Conservation (phyloP, 441 rosid species). For the Biscutella laevigata region DNA sequence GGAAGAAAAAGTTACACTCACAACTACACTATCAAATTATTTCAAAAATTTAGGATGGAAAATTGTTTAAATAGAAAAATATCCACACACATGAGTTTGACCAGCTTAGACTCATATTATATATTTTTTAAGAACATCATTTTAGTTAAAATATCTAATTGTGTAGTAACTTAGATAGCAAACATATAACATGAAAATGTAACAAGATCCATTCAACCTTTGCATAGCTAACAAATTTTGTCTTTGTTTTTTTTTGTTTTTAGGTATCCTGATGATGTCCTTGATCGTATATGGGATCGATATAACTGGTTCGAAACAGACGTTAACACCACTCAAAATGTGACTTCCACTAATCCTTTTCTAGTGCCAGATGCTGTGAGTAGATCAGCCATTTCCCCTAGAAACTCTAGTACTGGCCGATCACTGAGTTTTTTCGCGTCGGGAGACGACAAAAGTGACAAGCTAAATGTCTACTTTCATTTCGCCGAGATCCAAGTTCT, state of each 20-base stretch:
- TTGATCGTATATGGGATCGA: conserved; percentile 14
- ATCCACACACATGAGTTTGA: too few relatives aligned
- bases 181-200: too few relatives aligned
- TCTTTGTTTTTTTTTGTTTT: not conserved
- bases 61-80: too few relatives aligned
- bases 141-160: too few relatives aligned
- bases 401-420: not conserved
- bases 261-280: conserved; percentile 6
- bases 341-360: not conserved
- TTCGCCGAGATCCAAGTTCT: conserved; percentile 28
- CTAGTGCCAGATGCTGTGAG: conserved; percentile 10
- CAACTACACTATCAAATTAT: too few relatives aligned
- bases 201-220: not conserved
- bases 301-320: not conserved
- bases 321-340: not conserved
- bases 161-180: too few relatives aligned
- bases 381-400: not conserved
- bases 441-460: not conserved
- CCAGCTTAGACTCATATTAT: too few relatives aligned
- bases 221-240: not conserved
- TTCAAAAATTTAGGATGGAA: too few relatives aligned
- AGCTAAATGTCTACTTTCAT: conserved; percentile 22
- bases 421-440: not conserved
- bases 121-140: too few relatives aligned
- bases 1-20: too few relatives aligned